These are phyloP conservation scores for Coemansia aciculifera DNA, from an alignment of 192 early-diverging fungal species.

Conservation along the genomic window DNA sequence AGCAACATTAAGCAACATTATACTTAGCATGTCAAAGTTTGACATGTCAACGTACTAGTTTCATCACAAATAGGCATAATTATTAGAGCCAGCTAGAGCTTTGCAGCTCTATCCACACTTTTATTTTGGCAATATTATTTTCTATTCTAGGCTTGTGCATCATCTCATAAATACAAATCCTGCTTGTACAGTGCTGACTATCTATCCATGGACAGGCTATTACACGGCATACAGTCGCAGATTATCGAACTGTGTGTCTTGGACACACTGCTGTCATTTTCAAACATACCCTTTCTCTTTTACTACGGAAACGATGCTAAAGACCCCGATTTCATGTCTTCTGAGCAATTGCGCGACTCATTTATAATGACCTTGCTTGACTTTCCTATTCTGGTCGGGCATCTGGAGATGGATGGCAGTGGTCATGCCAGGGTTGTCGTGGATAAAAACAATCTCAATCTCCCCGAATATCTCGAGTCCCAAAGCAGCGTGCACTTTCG, in stretches of 20 bases:
- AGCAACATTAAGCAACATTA: too few species aligned
- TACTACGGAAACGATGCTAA: background rate
- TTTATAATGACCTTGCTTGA: background rate
- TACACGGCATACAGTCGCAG: background rate
- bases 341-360: background rate
- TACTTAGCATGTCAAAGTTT: too few species aligned
- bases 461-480: too few species aligned
- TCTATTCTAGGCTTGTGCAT: too few species aligned
- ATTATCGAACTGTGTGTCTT: background rate
- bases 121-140: too few species aligned
- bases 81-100: too few species aligned
- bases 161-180: too few species aligned
- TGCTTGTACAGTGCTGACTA: too few species aligned
- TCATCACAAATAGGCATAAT: too few species aligned
- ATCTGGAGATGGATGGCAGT: background rate
- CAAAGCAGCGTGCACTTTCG: too few species aligned
- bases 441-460: background rate
- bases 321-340: slow-evolving; percentile 1
- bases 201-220: background rate
- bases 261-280: background rate
- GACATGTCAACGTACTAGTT: too few species aligned
- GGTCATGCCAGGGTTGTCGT: background rate
- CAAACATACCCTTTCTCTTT: background rate
- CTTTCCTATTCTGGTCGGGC: slow-evolving; percentile 9
- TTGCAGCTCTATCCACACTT: too few species aligned